phyloP scores from a whole-genome alignment of 2,329 filamentous ascomycete genomes.

The Lasiodiplodia theobromae region DNA sequence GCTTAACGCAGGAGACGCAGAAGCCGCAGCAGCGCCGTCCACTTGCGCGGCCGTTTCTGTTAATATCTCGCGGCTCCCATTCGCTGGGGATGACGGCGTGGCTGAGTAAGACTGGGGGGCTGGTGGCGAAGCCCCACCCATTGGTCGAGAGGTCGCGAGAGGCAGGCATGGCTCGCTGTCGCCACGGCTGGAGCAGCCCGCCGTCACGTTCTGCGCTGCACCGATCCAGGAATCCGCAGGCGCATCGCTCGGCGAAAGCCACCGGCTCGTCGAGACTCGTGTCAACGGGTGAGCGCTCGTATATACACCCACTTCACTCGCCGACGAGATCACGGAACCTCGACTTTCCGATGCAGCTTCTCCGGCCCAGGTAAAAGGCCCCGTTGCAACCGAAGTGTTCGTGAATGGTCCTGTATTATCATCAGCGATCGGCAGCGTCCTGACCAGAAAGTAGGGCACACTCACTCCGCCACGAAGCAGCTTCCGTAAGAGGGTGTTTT shows the following conservation, averaged over 20 bases:
- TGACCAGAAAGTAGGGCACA: background rate
- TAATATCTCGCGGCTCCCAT: conserved; percentile 18
- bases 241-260: conserved; percentile 8
- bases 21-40: conserved; percentile 13
- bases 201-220: background rate
- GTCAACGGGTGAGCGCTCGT: conserved; percentile 8
- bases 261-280: conserved; percentile 21
- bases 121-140: conserved; percentile 10
- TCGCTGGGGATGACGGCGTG: conserved; percentile 17
- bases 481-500: conserved; percentile 19
- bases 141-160: background rate
- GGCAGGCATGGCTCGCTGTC: background rate
- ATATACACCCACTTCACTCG: background rate
- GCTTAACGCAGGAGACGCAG: conserved; percentile 26
- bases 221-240: conserved; percentile 4
- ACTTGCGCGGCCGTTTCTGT: conserved; percentile 24
- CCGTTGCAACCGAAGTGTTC: background rate
- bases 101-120: conserved; percentile 23
- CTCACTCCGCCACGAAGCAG: conserved; percentile 20
- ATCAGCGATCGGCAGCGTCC: conserved; percentile 18
- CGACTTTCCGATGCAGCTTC: conserved; percentile 5
- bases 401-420: background rate
- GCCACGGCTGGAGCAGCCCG: conserved; percentile 11
- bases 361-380: background rate
- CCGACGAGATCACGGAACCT: background rate